phyloP scores from a whole-genome alignment of 257 asterid species.

The Ballota nigra region DNA sequence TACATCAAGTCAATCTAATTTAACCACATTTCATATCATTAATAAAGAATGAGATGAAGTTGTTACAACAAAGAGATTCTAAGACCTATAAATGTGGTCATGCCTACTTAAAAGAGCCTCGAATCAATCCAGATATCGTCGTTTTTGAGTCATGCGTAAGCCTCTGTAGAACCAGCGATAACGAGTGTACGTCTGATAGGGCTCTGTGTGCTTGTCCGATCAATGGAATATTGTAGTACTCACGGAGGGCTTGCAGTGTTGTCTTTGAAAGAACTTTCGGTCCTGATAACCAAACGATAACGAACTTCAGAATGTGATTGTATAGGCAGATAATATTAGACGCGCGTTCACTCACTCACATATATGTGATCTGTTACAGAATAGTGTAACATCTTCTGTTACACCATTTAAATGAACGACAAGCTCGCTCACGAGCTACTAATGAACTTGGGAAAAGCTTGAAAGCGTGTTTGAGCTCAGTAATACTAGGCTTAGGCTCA shows the following conservation, averaged over 20 bases:
- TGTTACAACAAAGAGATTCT: slow-evolving; percentile 26
- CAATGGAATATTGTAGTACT: slow-evolving; percentile 52
- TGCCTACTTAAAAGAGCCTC: slow-evolving; percentile 45
- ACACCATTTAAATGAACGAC: too few species aligned
- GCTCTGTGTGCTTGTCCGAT: slow-evolving; percentile 83
- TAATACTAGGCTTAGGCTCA: too few species aligned
- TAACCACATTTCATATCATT: slow-evolving; percentile 14
- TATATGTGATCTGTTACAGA: too few species aligned
- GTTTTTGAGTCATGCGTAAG: slow-evolving; percentile 60
- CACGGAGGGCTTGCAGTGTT: slow-evolving; percentile 59
- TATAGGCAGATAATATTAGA: not conserved
- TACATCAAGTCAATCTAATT: slow-evolving; percentile 18
- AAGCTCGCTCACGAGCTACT: too few species aligned
- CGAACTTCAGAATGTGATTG: not conserved
- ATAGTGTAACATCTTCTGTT: too few species aligned
- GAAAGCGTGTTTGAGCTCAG: too few species aligned
- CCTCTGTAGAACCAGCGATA: slow-evolving; percentile 68
- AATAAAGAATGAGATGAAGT: slow-evolving; percentile 34
- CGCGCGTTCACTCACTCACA: not conserved
- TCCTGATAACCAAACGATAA: slow-evolving; percentile 41
- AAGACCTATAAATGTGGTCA: slow-evolving; percentile 5
- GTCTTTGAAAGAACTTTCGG: slow-evolving; percentile 34
- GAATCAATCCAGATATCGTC: slow-evolving; percentile 47
- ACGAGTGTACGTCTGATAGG: slow-evolving; percentile 61
- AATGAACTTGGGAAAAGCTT: too few species aligned